Conservation (phyloP, 140 eudicot genomes). For the Cichorium intybus region DNA sequence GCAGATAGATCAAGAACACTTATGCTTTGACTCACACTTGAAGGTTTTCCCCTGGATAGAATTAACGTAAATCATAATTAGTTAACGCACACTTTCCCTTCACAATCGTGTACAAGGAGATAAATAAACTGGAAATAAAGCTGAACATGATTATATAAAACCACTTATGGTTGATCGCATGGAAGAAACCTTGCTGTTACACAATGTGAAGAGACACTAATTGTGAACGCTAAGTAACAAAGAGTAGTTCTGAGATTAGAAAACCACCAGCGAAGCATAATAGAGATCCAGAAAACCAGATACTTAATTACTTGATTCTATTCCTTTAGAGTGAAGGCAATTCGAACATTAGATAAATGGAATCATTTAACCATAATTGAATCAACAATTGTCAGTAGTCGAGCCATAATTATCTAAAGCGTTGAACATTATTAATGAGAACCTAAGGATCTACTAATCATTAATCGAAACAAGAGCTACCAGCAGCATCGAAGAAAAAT, state of each 20-base stretch:
- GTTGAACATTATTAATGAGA: not conserved
- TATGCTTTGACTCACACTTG: conserved; percentile 75
- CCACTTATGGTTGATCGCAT: too few relatives aligned
- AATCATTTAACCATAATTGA: not conserved
- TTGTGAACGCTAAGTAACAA: not conserved
- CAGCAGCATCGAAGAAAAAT: not conserved
- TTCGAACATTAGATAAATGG: not conserved
- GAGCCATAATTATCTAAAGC: not conserved
- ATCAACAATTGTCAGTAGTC: not conserved
- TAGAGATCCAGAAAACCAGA: not conserved
- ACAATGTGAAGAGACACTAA: not conserved
- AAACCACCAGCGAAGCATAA: not conserved
- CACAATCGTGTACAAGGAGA: too few relatives aligned
- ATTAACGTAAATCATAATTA: not conserved
- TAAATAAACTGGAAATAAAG: too few relatives aligned
- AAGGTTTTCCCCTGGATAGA: conserved; percentile 50
- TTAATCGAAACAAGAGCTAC: too few relatives aligned
- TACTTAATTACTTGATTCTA: not conserved
- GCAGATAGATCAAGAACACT: conserved; percentile 62
- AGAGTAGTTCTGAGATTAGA: not conserved
- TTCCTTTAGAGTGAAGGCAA: not conserved
- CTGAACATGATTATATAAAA: too few relatives aligned
- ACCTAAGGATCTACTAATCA: too few relatives aligned
- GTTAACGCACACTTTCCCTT: not conserved
- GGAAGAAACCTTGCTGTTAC: too few relatives aligned